Evolutionary conservation across 345 rosid species (phyloP), one percentile per base, ranked within the genome.

Genomic region (Salix brachista): DNA sequence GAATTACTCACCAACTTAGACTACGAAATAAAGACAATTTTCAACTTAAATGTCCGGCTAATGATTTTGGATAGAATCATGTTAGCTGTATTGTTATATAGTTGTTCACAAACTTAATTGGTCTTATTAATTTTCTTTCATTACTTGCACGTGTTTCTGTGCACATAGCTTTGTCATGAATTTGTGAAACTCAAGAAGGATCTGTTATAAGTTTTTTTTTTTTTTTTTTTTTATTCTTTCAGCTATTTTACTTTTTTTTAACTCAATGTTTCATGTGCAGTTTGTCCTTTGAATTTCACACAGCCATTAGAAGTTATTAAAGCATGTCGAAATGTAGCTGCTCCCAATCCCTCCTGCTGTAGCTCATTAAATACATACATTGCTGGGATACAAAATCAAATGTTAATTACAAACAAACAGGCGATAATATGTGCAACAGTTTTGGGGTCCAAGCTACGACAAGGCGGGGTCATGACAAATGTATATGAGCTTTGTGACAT

Each of bases 361-460:
- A 91, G 96, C 87, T 90, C 99, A 46, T 77, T 96, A 71, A 91
- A 91, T 79, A 71, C 90, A 26, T 96, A 96, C 80, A 91, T 96
- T 67, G 86, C 90, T 8, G 89, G 96, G 73, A 76, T 96, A 80
- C 99, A 92, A 62, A 93, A 87, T 81, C 98, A 96, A 81, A 96
- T 93, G 97, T 81, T 96, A 75, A 96, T 96, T 73, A 96, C 98
- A 72, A 96, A 96, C 85, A 90, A 91, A 83, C 99, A 93, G 80
- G 98, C 99, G 48, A 93, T 96, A 73, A 88, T 91, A 44, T 96
- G 99, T 85, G 94, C 99, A 32, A 88, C 94, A 39, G 81, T 83
- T 70, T 87, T 96, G 61, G 99, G 99, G 60, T 87, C 98, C 46
- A 85, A 91, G 88, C 82, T 96, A 72, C 77, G 91, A 32, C 92